phyloP scores from a whole-genome alignment of 441 rosid species.

The Jatropha podagrica region DNA sequence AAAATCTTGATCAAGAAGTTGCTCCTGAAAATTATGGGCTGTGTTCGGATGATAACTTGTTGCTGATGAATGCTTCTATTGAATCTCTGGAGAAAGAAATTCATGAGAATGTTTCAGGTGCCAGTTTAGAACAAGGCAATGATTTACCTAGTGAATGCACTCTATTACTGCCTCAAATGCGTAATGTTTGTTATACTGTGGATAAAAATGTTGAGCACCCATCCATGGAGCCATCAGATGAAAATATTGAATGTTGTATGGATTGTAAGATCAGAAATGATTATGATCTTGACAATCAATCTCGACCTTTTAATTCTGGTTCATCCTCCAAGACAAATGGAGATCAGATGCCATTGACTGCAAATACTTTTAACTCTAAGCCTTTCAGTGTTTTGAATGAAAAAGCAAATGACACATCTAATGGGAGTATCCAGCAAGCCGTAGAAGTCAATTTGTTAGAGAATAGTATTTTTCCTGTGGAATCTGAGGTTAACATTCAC shows the following conservation, averaged over 20 bases:
- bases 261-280: conserved; percentile 16
- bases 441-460: conserved; percentile 17
- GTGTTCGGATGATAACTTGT: conserved; percentile 22
- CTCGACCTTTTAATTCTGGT: conserved; percentile 28
- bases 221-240: conserved; percentile 21
- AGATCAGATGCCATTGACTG: conserved; percentile 28
- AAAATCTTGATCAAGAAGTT: conserved; percentile 27
- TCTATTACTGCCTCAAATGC: conserved; percentile 18
- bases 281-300: conserved; percentile 26
- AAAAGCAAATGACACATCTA: conserved; percentile 25
- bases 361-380: conserved; percentile 20
- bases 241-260: conserved; percentile 23
- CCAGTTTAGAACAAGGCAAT: conserved; percentile 14
- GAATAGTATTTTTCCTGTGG: conserved; percentile 18
- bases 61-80: conserved; percentile 27
- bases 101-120: conserved; percentile 16
- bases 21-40: conserved; percentile 22
- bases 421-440: conserved; percentile 30
- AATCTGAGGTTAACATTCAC: conserved; percentile 32
- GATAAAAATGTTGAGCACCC: conserved; percentile 22
- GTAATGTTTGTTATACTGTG: conserved; percentile 23
- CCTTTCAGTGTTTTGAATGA: conserved; percentile 27
- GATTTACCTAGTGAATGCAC: conserved; percentile 20
- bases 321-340: conserved; percentile 24
- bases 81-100: conserved; percentile 23